Base-by-base conservation (phyloP, 2,329 filamentous ascomycete genomes). In the Rhynchosporium secalis region DNA sequence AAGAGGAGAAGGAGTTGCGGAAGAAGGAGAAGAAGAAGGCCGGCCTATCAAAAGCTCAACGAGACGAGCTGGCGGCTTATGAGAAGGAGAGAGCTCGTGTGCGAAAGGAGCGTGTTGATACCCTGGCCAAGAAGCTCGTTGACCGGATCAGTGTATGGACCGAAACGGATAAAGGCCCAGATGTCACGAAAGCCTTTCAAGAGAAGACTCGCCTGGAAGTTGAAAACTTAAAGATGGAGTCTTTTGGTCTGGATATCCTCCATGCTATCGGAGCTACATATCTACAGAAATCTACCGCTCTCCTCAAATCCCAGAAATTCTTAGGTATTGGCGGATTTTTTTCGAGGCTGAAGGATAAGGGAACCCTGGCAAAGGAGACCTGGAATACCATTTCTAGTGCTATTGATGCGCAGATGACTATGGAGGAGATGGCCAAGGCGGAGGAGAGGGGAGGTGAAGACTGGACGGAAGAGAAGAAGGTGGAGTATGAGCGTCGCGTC, bases 161-260 rank as follows among this genome's bases (percentile, higher is more conserved):
- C 5, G 95, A 99, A 80, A 97, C 94, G 3, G 95, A 98, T 78
- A 96, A 95, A 79, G 86, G 89, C 51, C 65, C 78, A 13, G 92
- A 96, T 70, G 91, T 97, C 63, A 98, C 94, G 40, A 80, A 79
- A 62, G 91, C 95, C 0, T 99, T 98, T 80, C 88, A 93, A 75
- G 91, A 94, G 75, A 97, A 99, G 84, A 97, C 91, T 69, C 86
- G 88, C 46, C 86, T 98, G 46, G 95, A 99, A 78, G 91, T 96
- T 31, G 95, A 99, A 80, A 96, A 98, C 74, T 81, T 99, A 71
- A 99, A 98, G 83, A 99, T 99, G 92, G 95, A 99, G 78, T 96
- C 91, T 0, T 99, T 99, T 71, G 95, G 95, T 57, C 83, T 99
- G 47, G 95, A 99, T 67, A 98, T 98, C 70, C 81, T 97, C 55